Evolutionary conservation across 768 basidiomycete genomes (phyloP).

Genomic region (Suillus cothurnatus): DNA sequence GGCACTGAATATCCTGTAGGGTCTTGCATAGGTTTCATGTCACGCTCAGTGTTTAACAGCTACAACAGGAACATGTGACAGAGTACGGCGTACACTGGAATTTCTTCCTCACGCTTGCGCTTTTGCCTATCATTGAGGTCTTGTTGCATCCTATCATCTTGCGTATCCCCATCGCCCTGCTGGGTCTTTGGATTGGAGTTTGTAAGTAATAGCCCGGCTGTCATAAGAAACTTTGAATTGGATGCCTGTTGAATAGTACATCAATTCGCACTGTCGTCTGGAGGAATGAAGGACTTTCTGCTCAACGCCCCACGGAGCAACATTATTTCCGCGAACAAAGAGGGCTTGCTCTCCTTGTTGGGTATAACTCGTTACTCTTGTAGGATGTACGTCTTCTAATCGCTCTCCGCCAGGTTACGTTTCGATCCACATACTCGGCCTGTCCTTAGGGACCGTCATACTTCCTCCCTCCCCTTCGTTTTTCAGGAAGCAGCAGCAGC

Average conservation of each 20-base stretch:
- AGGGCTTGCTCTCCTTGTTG: constrained; percentile 81
- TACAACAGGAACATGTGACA: constrained; percentile 83
- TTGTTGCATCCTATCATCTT: constrained; percentile 67
- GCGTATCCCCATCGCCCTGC: constrained; percentile 55
- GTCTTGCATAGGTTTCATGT: constrained; percentile 4
- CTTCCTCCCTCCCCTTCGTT: constrained; percentile 78
- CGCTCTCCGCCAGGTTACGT: constrained; percentile 67
- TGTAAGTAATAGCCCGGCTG: constrained; percentile 40
- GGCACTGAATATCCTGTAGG: constrained; percentile 91
- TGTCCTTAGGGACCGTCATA: constrained; percentile 78
- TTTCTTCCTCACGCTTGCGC: constrained; percentile 92
- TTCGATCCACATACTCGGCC: constrained; percentile 84
- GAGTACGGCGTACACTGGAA: constrained; percentile 99
- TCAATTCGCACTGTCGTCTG: constrained; percentile 59
- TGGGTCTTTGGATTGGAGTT: constrained; percentile 63
- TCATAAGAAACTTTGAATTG: not conserved
- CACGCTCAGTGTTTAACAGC: constrained; percentile 14
- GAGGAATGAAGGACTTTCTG: constrained; percentile 63
- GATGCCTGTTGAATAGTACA: constrained; percentile 54
- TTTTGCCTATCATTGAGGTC: constrained; percentile 75
- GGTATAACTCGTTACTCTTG: constrained; percentile 43
- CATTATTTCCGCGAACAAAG: constrained; percentile 83
- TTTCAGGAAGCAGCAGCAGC: constrained; percentile 55
- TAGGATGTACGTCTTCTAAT: not conserved
- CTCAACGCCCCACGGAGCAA: constrained; percentile 63